Evolutionary conservation across 768 basidiomycete genomes (phyloP).

Genomic region (Suillus decipiens): DNA sequence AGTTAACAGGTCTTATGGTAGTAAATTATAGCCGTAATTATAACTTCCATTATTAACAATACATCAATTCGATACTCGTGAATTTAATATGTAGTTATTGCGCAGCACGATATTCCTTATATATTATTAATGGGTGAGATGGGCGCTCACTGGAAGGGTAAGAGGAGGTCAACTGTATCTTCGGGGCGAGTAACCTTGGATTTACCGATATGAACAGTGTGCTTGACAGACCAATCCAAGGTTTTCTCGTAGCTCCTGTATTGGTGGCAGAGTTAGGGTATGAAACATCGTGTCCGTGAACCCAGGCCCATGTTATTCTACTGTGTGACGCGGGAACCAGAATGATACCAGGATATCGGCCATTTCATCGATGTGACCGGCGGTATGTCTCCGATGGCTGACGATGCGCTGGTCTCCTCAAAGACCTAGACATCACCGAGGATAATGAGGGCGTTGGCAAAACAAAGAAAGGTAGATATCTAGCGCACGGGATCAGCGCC

Average conservation of each 20-base stretch:
- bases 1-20: not conserved
- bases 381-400: too few relatives aligned
- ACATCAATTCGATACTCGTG: not conserved
- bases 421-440: too few relatives aligned
- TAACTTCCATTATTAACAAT: not conserved
- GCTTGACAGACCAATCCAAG: constrained; percentile 1
- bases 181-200: not conserved
- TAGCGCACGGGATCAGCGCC: too few relatives aligned
- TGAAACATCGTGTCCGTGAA: not conserved
- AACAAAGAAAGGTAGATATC: too few relatives aligned
- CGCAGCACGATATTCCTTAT: not conserved
- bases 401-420: too few relatives aligned
- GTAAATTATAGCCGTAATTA: not conserved
- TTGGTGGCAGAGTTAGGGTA: not conserved
- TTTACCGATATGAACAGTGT: constrained; percentile 2
- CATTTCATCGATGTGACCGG: too few relatives aligned
- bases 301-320: constrained; percentile 14
- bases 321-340: too few relatives aligned
- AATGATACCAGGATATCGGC: too few relatives aligned
- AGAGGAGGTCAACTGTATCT: not conserved
- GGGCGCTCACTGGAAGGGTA: not conserved
- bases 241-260: constrained; percentile 9
- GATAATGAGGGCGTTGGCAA: too few relatives aligned
- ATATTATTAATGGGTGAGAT: not conserved
- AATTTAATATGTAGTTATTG: too few relatives aligned